These are phyloP conservation scores for Clarireedia monteithiana DNA, from an alignment of 2,329 filamentous ascomycete genomes.

Conservation along the genomic window DNA sequence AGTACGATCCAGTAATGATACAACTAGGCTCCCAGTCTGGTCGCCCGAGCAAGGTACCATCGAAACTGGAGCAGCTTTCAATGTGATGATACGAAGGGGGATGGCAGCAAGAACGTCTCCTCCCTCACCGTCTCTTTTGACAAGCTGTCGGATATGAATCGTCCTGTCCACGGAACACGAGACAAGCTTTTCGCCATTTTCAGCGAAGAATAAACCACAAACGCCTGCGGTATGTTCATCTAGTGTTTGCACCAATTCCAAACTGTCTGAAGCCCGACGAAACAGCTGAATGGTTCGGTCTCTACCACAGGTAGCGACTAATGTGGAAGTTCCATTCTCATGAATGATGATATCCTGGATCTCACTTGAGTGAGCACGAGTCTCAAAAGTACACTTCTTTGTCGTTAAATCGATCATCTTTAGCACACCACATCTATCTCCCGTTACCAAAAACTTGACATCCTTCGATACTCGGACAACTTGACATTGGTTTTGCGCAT, in stretches of 20 bases:
- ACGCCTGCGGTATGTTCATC: constrained; percentile 88
- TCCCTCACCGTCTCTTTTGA: constrained; percentile 56
- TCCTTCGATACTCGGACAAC: constrained; percentile 52
- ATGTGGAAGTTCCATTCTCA: constrained; percentile 49
- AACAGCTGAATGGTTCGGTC: constrained; percentile 96
- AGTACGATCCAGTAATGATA: constrained; percentile 53
- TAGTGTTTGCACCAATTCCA: constrained; percentile 82
- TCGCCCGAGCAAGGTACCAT: constrained; percentile 64
- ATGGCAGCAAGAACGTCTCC: constrained; percentile 66
- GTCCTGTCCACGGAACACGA: constrained; percentile 88
- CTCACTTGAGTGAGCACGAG: constrained; percentile 80
- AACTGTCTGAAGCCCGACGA: constrained; percentile 44
- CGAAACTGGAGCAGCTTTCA: constrained; percentile 82
- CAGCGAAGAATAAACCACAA: constrained; percentile 65
- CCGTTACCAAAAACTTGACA: constrained; percentile 65
- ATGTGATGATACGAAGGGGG: constrained; percentile 65
- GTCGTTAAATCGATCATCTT: constrained; percentile 56
- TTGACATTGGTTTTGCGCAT: constrained; percentile 50
- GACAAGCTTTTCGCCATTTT: constrained; percentile 59
- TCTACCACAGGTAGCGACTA: constrained; percentile 77
- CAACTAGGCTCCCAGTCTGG: constrained; percentile 41
- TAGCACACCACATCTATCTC: constrained; percentile 80
- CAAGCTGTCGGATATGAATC: constrained; percentile 71
- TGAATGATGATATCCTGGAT: constrained; percentile 74
- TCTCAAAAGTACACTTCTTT: constrained; percentile 56